Base-by-base conservation (phyloP, 2,329 filamentous ascomycete species). In the Moelleriella libera region DNA sequence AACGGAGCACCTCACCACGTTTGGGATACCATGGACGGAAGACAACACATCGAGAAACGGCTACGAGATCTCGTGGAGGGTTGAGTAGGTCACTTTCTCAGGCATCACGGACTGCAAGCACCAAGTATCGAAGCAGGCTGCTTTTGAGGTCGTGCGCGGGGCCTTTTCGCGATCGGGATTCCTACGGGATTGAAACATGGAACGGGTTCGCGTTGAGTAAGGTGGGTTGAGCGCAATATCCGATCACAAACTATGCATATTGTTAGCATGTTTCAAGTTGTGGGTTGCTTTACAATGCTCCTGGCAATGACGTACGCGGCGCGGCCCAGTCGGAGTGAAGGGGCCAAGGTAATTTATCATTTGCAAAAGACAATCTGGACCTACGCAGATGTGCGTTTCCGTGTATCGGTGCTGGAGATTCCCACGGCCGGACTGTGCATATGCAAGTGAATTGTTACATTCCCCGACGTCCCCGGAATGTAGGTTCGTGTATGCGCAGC, bases 1-100 rank as follows among this genome's bases (percentile, higher is more conserved):
- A 78, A 85, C 49, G 77, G 82, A 52, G 88, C 89, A 3, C 85
- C 88, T 5, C 87, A 94, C 62, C 77, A 89, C 60, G 83, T 97
- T 0, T 98, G 92, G 92, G 69, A 68, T 55, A 87, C 82, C 3
- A 62, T 72, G 2, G 76, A 88, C 44, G 90, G 90, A 1, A 73
- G 86, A 47, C 66, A 78, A 46, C 65, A 80, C 44, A 82, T 97
- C 63, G 89, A 94, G 69, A 85, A 83, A 70, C 78, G 87, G 55
- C 65, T 97, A 57, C 74, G 69, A 52, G 71, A 88, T 60, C 60
- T 96, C 52, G 76, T 90, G 7, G 21, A 45, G 43, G 1, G 43
- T 44, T 10, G 21, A 50, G 14, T 49, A 32, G 48, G 8, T 21
- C 3, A 41, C 11, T 41, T 7, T 41, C 14, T 41, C 40, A 9